phyloP scores from a whole-genome alignment of 257 asterid species.

The Phtheirospermum japonicum region DNA sequence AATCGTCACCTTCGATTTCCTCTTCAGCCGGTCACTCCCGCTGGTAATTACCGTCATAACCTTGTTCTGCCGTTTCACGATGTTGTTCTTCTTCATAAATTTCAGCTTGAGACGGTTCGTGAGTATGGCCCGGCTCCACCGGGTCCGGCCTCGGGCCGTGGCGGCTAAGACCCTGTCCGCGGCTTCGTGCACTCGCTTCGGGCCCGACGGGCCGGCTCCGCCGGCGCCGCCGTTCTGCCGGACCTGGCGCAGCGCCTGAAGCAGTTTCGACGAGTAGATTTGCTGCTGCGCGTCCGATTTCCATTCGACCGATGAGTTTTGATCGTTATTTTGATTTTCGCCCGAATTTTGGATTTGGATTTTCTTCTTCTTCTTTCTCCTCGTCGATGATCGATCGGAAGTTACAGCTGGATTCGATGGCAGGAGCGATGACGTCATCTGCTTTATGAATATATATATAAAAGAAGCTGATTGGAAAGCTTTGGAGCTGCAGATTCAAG shows the following conservation, averaged over 20 bases:
- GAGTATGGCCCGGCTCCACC: constrained; percentile 97
- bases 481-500: constrained; percentile 38
- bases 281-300: constrained; percentile 80
- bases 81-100: constrained; percentile 65
- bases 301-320: constrained; percentile 49
- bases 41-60: constrained; percentile 38
- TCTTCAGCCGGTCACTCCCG: constrained; percentile 43
- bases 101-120: constrained; percentile 68
- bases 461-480: too few species aligned
- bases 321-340: constrained; percentile 15
- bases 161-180: constrained; percentile 76
- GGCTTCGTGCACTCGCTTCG: constrained; percentile 74
- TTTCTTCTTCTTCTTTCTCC: constrained; percentile 54
- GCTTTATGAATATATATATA: not conserved
- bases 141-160: constrained; percentile 72
- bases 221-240: constrained; percentile 34
- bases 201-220: constrained; percentile 29
- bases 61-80: constrained; percentile 43
- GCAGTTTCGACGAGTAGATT: constrained; percentile 80
- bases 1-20: constrained; percentile 55
- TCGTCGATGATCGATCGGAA: constrained; percentile 42
- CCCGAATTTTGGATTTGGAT: constrained; percentile 30
- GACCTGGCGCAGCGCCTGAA: constrained; percentile 82
- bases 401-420: constrained; percentile 43
- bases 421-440: constrained; percentile 39